phyloP scores from a whole-genome alignment of 163 green algal genomes.

The Smithsoniella earleae region DNA sequence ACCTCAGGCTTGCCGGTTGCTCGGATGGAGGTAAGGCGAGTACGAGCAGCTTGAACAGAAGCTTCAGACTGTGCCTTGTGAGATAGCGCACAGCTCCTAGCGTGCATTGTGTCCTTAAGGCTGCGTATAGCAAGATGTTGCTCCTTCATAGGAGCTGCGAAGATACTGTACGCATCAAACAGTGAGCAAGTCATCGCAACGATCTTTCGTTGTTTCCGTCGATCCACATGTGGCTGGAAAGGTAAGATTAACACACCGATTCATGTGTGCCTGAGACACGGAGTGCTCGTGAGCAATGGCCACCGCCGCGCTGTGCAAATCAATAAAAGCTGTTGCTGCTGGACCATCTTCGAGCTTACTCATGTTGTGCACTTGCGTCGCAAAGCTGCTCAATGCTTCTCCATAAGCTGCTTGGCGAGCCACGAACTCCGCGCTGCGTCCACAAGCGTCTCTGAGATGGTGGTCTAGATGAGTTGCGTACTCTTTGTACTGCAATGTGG shows the following conservation, averaged over 20 bases:
- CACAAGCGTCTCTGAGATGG: constrained; percentile 3
- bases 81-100: constrained; percentile 1
- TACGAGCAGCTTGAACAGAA: not conserved
- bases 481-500: constrained; percentile 25
- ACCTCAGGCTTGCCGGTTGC: constrained; percentile 21
- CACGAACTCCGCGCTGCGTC: constrained; percentile 9
- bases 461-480: constrained; percentile 28
- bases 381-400: constrained; percentile 6
- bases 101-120: constrained; percentile 30
- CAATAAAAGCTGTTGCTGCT: constrained; percentile 3
- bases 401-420: constrained; percentile 14
- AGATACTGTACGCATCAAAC: not conserved
- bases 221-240: no score
- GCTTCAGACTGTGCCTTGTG: constrained; percentile 11
- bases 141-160: constrained; percentile 30
- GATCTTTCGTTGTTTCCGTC: no score
- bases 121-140: constrained; percentile 21
- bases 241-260: not conserved
- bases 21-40: constrained; percentile 1
- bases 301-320: not conserved
- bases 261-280: constrained; percentile 7
- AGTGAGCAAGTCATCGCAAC: no score
- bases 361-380: not conserved
- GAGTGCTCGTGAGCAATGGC: not conserved
- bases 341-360: constrained; percentile 21